Evolutionary conservation across 2,329 filamentous ascomycete species (phyloP).

Genomic region (Penicillium crustosum): DNA sequence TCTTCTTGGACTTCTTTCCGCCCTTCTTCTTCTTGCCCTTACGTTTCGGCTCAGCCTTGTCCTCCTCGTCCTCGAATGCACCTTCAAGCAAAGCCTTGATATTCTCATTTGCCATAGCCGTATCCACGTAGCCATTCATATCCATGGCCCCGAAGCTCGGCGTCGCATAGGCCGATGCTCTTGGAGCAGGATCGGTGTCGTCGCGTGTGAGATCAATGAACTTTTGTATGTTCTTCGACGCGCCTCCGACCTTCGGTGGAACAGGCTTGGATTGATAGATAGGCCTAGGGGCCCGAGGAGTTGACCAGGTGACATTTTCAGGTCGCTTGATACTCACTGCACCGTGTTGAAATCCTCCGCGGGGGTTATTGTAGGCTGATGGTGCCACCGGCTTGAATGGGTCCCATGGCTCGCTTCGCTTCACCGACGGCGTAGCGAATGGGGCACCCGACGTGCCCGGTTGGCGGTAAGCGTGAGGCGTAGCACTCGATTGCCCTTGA

Average conservation of each 20-base stretch:
- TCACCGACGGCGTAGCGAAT: conserved; percentile 23
- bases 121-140: conserved; percentile 52
- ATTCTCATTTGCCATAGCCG: conserved; percentile 52
- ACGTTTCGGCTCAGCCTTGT: conserved; percentile 32
- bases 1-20: conserved; percentile 19
- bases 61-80: conserved; percentile 52
- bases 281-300: conserved; percentile 52
- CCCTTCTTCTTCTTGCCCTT: conserved; percentile 40
- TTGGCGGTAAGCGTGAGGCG: conserved; percentile 21
- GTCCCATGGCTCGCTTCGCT: conserved; percentile 36
- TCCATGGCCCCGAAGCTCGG: conserved; percentile 55
- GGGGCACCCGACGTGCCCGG: conserved; percentile 18
- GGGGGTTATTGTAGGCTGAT: conserved; percentile 37
- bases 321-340: conserved; percentile 51
- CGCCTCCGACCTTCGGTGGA: conserved; percentile 42
- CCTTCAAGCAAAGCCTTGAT: conserved; percentile 54
- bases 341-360: conserved; percentile 28
- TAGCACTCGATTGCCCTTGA: conserved; percentile 14
- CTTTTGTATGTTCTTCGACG: conserved; percentile 43
- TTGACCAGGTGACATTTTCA: conserved; percentile 49
- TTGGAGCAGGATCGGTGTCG: conserved; percentile 51
- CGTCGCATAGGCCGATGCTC: conserved; percentile 44
- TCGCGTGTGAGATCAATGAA: conserved; percentile 54
- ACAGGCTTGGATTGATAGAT: conserved; percentile 54
- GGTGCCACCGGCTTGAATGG: conserved; percentile 43